Percentiles rank a stretch among this genome's conserved stretches.
phyloP scores from a whole-genome alignment of 2,329 filamentous ascomycete genomes.

The Magnaporthiopsis incrustans region DNA sequence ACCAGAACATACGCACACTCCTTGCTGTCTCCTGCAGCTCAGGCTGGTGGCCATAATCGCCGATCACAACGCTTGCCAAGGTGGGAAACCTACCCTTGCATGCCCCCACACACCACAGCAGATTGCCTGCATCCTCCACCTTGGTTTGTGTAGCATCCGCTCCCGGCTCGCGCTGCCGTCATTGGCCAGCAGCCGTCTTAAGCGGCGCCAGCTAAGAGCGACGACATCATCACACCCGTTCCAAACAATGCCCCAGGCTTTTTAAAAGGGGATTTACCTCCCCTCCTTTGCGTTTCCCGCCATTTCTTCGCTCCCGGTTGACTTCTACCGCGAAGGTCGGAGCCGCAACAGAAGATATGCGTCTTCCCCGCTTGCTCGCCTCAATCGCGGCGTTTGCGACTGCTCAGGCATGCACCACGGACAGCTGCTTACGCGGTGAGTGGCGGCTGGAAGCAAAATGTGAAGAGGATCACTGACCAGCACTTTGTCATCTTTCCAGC shows the following conservation, averaged over 20 bases:
- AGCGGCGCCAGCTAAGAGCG: not conserved
- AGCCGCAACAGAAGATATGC: not conserved
- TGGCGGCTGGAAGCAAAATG: not conserved
- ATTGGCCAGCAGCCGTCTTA: not conserved
- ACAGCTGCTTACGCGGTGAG: constrained; percentile 4
- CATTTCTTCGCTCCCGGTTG: not conserved
- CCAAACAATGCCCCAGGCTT: too few species aligned
- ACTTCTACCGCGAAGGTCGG: not conserved
- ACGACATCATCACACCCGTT: not conserved
- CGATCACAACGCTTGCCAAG: not conserved
- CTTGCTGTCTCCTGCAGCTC: too few species aligned
- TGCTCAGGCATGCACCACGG: not conserved
- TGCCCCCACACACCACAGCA: not conserved
- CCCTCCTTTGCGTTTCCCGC: not conserved
- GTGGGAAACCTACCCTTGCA: not conserved
- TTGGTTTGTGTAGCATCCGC: not conserved
- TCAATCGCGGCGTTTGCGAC: not conserved
- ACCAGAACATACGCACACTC: too few species aligned
- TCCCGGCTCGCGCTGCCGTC: not conserved
- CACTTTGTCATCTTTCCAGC: not conserved
- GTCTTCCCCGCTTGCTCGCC: not conserved
- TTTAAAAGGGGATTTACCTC: not conserved
- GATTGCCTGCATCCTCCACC: not conserved
- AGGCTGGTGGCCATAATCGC: too few species aligned
- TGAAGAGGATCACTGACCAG: not conserved